Evolutionary conservation across 1,139 yeast species (phyloP).

Genomic region (Saccharomycopsis hybrid): DNA sequence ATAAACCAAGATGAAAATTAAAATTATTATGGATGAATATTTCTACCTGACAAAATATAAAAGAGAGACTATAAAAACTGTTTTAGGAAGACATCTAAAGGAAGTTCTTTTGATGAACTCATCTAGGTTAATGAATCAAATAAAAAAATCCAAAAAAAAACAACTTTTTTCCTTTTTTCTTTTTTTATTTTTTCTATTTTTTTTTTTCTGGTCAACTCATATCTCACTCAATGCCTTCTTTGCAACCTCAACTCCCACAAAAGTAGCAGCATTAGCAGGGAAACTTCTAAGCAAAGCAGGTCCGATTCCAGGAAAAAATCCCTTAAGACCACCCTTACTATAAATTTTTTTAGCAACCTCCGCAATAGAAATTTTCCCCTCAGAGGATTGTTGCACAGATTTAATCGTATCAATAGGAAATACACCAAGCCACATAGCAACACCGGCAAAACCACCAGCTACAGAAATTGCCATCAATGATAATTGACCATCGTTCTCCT

Average conservation of each 20-base stretch:
- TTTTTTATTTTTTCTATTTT: background rate
- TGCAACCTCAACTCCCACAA: conserved; percentile 89
- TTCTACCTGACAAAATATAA: no score
- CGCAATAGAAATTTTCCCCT: conserved; percentile 47
- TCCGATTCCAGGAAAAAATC: conserved; percentile 96
- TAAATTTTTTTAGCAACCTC: conserved; percentile 59
- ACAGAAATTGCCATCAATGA: conserved; percentile 71
- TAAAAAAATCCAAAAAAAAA: no score
- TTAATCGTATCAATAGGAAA: conserved; percentile 97
- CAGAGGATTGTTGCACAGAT: conserved; percentile 74
- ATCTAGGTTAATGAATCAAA: no score
- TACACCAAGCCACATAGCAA: conserved; percentile 93
- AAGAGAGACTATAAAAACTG: no score
- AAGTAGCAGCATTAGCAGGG: conserved; percentile 98
- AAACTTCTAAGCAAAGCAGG: conserved; percentile 92
- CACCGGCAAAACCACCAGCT: conserved; percentile 95
- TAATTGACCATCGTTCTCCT: conserved; percentile 43
- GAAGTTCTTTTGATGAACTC: no score
- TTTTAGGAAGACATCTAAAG: no score
- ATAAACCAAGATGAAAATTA: no score
- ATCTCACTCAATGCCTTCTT: conserved; percentile 52
- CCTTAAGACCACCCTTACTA: conserved; percentile 76
- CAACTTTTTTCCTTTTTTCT: background rate
- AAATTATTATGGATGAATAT: no score
- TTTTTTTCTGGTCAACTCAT: background rate